Evolutionary conservation across 306 rosid genomes (phyloP).

Genomic region (Vigna trinervia): DNA sequence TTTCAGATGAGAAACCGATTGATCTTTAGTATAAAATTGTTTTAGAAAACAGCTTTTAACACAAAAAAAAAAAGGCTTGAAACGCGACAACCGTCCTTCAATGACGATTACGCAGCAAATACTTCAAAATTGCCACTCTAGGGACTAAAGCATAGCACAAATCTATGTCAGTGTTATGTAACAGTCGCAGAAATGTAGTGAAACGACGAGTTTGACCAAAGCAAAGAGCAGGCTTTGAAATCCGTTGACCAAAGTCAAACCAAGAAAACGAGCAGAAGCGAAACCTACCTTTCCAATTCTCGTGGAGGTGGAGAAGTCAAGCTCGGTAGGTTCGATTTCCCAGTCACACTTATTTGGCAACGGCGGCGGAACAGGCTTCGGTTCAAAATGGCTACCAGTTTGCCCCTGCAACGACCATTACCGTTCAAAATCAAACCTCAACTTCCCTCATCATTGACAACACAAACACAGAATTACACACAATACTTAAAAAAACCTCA

Average conservation of each 20-base stretch:
- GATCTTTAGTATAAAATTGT: neutral
- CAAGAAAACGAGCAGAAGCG: conserved; percentile 11
- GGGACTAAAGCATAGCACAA: conserved; percentile 25
- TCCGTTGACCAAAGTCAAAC: neutral
- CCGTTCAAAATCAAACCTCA: conserved; percentile 47
- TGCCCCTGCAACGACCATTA: conserved; percentile 72
- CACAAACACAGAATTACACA: neutral
- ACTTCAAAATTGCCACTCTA: conserved; percentile 24
- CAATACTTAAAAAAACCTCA: conserved; percentile 50
- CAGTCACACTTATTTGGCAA: conserved; percentile 97
- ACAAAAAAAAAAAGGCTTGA: neutral
- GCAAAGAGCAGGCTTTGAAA: conserved; percentile 20
- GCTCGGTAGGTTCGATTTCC: conserved; percentile 95
- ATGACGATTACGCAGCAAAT: neutral
- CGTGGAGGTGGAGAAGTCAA: conserved; percentile 78
- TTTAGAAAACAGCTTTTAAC: neutral
- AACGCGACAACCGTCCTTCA: neutral
- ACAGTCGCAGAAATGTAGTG: conserved; percentile 2
- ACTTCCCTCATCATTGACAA: neutral
- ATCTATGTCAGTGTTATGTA: conserved; percentile 5
- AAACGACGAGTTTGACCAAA: conserved; percentile 14
- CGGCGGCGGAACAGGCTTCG: conserved; percentile 88
- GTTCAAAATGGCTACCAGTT: conserved; percentile 95
- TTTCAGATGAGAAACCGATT: neutral
- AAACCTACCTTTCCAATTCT: conserved; percentile 94